Conservation (phyloP, 495 filamentous ascomycete species). For the Stereocaulon alpinum region DNA sequence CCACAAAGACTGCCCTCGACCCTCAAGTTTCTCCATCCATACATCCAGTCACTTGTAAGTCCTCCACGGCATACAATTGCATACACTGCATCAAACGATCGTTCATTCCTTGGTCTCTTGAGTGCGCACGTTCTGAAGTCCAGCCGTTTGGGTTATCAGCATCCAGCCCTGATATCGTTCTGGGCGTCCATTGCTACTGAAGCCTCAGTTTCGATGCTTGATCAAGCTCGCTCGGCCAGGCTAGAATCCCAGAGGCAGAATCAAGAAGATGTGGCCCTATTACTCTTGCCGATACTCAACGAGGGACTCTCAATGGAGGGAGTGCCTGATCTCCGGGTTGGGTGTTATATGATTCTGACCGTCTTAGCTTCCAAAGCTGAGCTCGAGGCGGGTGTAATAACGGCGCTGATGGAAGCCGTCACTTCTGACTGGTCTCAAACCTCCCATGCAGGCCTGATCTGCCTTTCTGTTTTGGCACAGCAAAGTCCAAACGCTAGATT, state of each 20-base stretch:
- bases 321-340: constrained; percentile 64
- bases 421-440: constrained; percentile 62
- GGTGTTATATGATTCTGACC: constrained; percentile 80
- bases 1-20: constrained; percentile 58
- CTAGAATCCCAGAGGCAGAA: constrained; percentile 55
- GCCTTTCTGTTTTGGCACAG: constrained; percentile 69
- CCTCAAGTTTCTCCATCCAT: constrained; percentile 79
- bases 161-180: constrained; percentile 68
- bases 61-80: constrained; percentile 73
- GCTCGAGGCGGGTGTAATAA: constrained; percentile 62
- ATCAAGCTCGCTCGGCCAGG: constrained; percentile 60
- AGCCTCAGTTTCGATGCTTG: constrained; percentile 67
- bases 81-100: constrained; percentile 64
- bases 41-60: constrained; percentile 59
- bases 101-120: constrained; percentile 55
- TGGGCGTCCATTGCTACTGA: constrained; percentile 81
- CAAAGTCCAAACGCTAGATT: constrained; percentile 49
- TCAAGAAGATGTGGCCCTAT: constrained; percentile 66
- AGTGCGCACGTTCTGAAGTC: constrained; percentile 66
- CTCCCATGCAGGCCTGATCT: constrained; percentile 61
- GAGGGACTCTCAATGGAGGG: constrained; percentile 63
- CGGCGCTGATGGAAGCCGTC: constrained; percentile 77
- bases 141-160: constrained; percentile 54
- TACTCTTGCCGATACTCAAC: constrained; percentile 64
- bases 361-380: constrained; percentile 72